Conservation (phyloP, 108 stramenopile species). For the Nitzschia palea region DNA sequence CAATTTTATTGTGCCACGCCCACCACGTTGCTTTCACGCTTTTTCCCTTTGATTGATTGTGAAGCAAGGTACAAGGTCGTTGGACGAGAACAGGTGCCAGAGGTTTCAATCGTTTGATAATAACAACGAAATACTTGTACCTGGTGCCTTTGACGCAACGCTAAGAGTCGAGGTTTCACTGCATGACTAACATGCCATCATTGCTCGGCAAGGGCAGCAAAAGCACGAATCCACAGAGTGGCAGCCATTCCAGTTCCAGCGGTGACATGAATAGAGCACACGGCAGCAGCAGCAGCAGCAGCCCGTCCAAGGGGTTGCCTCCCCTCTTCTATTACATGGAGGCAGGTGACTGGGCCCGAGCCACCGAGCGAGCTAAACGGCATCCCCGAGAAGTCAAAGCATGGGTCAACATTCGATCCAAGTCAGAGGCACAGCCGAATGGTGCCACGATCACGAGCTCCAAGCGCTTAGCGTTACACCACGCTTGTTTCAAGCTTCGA, state of each 20-base stretch:
- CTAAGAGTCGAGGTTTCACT: too few relatives aligned
- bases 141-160: too few relatives aligned
- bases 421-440: constrained; percentile 8
- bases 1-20: too few relatives aligned
- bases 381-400: constrained; percentile 59
- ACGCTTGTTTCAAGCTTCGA: constrained; percentile 83
- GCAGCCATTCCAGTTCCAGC: constrained; percentile 6
- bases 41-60: too few relatives aligned
- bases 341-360: constrained; percentile 51
- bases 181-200: too few relatives aligned
- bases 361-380: constrained; percentile 38
- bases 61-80: too few relatives aligned
- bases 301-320: constrained; percentile 24
- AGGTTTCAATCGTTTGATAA: too few relatives aligned
- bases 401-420: constrained; percentile 49
- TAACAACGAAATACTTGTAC: too few relatives aligned
- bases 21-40: too few relatives aligned
- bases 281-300: constrained; percentile 1
- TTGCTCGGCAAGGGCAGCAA: not conserved
- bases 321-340: constrained; percentile 61
- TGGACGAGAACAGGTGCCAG: too few relatives aligned
- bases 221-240: constrained; percentile 22
- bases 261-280: constrained; percentile 4
- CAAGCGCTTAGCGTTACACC: constrained; percentile 83
- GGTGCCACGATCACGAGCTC: constrained; percentile 48